phyloP scores from a whole-genome alignment of 805 yeast genomes.

The Blastobotrys attinorum region DNA sequence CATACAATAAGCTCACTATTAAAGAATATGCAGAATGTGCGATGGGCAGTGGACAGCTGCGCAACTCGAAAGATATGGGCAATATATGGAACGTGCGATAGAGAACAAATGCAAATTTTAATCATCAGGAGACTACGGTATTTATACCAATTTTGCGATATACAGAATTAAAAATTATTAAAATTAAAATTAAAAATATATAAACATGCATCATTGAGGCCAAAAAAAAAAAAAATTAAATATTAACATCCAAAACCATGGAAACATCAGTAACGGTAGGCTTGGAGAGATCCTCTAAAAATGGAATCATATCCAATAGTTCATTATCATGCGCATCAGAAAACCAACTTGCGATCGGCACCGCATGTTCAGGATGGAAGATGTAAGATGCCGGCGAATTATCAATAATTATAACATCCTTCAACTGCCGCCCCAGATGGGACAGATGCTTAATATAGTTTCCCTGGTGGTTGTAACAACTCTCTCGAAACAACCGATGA shows the following conservation, averaged over 20 bases:
- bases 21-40: no score
- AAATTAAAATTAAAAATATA: no score
- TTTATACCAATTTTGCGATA: no score
- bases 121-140: no score
- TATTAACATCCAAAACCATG: slow-evolving; percentile 65
- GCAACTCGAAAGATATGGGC: no score
- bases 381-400: slow-evolving; percentile 98
- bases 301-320: slow-evolving; percentile 81
- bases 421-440: slow-evolving; percentile 87
- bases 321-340: slow-evolving; percentile 97
- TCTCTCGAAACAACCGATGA: slow-evolving; percentile 89
- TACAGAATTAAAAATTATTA: no score
- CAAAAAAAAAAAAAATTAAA: no score
- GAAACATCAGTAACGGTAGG: slow-evolving; percentile 76
- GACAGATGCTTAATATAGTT: slow-evolving; percentile 90
- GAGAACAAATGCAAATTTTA: no score
- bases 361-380: slow-evolving; percentile 96
- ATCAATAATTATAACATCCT: slow-evolving; percentile 82
- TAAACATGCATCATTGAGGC: no score
- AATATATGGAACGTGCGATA: no score
- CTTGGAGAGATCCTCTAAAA: slow-evolving; percentile 73
- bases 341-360: slow-evolving; percentile 97
- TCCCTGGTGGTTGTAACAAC: slow-evolving; percentile 90
- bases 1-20: no score
- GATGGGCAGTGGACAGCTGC: no score